Evolutionary conservation across 1,284 basidiomycete species (phyloP).

Genomic region (Malassezia brasiliensis): DNA sequence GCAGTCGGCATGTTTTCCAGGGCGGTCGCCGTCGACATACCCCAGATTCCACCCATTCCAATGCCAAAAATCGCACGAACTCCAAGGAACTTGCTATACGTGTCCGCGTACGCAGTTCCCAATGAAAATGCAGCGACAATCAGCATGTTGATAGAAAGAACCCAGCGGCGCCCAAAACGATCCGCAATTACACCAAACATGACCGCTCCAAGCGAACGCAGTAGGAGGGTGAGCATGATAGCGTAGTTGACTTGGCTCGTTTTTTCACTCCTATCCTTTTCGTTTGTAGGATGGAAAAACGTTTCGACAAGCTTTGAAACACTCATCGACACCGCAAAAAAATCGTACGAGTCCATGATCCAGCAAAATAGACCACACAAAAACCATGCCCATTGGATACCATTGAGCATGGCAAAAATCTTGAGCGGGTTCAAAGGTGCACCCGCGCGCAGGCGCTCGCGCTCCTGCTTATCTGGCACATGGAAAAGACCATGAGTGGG

Average conservation of each 20-base stretch:
- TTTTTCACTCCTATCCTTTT: not conserved
- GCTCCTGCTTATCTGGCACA: conserved; percentile 38
- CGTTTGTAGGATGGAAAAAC: not conserved
- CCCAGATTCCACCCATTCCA: conserved; percentile 57
- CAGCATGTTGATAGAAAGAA: conserved; percentile 53
- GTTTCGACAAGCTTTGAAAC: conserved; percentile 9
- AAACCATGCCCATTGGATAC: conserved; percentile 31
- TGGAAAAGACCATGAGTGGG: conserved; percentile 41
- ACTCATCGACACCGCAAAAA: conserved; percentile 41
- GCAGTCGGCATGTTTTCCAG: conserved; percentile 83
- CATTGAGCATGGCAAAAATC: conserved; percentile 29
- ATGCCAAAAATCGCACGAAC: conserved; percentile 51
- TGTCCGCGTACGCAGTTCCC: conserved; percentile 55
- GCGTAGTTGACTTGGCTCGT: conserved; percentile 50
- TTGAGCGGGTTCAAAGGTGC: conserved; percentile 41
- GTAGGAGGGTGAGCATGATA: conserved; percentile 84
- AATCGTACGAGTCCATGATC: conserved; percentile 39
- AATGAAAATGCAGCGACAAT: conserved; percentile 59
- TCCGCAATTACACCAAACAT: conserved; percentile 56
- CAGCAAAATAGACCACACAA: conserved; percentile 40
- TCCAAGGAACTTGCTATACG: conserved; percentile 52
- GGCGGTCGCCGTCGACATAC: conserved; percentile 49
- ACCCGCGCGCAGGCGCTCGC: conserved; percentile 27
- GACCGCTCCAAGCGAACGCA: conserved; percentile 76
- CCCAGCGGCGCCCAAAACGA: conserved; percentile 64